Evolutionary conservation across 1,139 yeast species (phyloP).

Genomic region (Geotrichum candidum): DNA sequence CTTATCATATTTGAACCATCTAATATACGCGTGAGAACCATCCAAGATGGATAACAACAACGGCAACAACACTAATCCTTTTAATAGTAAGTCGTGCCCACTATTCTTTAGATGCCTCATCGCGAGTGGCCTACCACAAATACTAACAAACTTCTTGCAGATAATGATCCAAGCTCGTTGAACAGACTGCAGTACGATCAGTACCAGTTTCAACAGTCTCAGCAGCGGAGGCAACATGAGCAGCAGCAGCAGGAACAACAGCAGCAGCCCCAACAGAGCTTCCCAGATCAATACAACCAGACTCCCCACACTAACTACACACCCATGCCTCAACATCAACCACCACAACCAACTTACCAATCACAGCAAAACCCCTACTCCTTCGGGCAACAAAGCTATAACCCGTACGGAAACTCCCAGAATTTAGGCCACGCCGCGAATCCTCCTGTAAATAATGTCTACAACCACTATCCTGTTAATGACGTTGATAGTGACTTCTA

Average conservation of each 20-base stretch:
- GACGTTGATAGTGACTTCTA: constrained; percentile 4
- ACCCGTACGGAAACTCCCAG: not conserved
- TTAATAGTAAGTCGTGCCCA: not conserved
- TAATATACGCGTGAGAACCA: not conserved
- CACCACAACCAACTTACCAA: not conserved
- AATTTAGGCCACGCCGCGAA: not conserved
- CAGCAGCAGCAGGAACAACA: not conserved
- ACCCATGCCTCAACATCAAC: not conserved
- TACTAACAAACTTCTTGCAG: not conserved
- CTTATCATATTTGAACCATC: not conserved
- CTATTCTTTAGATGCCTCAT: not conserved
- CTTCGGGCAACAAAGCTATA: not conserved
- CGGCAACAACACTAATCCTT: not conserved
- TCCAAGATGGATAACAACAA: not conserved
- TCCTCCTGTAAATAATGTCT: not conserved
- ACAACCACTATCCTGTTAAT: constrained; percentile 2
- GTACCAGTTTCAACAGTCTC: not conserved
- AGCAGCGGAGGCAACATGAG: not conserved
- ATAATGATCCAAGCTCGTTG: not conserved
- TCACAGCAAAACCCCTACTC: not conserved
- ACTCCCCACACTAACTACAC: not conserved
- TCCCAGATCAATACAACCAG: not conserved
- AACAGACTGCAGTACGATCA: not conserved
- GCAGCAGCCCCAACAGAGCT: not conserved
- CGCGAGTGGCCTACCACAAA: not conserved